Percentiles rank a stretch among this genome's conserved stretches.
Evolutionary conservation across 192 early-diverging fungal genomes (phyloP).

Genomic region (Coemansia sp.): DNA sequence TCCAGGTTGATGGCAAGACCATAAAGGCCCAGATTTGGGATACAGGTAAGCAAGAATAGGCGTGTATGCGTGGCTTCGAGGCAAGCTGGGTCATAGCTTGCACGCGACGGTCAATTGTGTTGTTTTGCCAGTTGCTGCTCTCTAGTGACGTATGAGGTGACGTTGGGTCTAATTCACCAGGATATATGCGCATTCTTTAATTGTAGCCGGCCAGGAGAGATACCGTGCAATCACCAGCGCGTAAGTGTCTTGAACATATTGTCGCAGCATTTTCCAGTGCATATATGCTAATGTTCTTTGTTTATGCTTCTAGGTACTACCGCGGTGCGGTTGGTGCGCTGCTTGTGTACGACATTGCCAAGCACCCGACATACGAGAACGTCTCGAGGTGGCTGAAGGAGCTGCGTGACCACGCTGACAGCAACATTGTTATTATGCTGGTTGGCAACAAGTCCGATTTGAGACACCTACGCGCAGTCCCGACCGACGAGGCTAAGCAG

Average conservation of each 20-base stretch:
- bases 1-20: slow-evolving; percentile 95
- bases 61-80: not conserved
- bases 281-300: slow-evolving; percentile 23
- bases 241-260: slow-evolving; percentile 52
- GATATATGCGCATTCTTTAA: not conserved
- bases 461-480: slow-evolving; percentile 90
- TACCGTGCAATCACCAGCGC: slow-evolving; percentile 87
- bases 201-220: slow-evolving; percentile 76
- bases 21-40: slow-evolving; percentile 99
- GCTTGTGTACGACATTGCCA: slow-evolving; percentile 97
- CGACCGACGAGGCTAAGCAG: slow-evolving; percentile 96
- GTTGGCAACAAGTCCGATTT: slow-evolving; percentile 99
- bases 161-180: not conserved
- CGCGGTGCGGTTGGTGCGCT: slow-evolving; percentile 96
- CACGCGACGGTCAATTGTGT: not conserved
- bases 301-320: slow-evolving; percentile 72
- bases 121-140: not conserved
- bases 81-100: not conserved
- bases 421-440: slow-evolving; percentile 98
- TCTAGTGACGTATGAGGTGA: too few relatives aligned
- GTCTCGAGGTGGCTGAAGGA: slow-evolving; percentile 98
- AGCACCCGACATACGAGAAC: slow-evolving; percentile 93
- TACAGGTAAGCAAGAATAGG: slow-evolving; percentile 66
- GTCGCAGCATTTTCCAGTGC: not conserved
- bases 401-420: slow-evolving; percentile 93